A percentile compares a stretch with the other conserved stretches of the same genome.
phyloP scores from a whole-genome alignment of 768 basidiomycete species.

The Lactarius evosmus region DNA sequence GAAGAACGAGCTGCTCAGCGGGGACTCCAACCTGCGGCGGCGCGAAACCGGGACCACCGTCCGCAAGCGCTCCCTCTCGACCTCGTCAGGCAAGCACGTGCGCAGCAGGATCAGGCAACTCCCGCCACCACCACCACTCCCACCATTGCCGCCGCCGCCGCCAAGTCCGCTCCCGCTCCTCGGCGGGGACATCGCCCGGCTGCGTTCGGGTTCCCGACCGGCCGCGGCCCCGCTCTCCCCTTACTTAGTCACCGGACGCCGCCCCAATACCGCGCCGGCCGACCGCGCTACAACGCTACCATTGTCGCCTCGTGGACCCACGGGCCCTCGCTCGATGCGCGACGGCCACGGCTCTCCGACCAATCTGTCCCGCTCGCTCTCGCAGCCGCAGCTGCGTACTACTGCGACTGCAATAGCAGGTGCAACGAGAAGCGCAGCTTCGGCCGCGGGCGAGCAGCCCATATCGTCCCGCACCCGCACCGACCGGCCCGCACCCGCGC shows the following conservation, averaged over 20 bases:
- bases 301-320: not conserved
- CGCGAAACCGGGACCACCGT: not conserved
- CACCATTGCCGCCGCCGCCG: not conserved
- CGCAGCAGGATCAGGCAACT: not conserved
- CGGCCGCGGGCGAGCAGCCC: not conserved
- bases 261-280: constrained; percentile 9
- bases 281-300: not conserved
- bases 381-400: not conserved
- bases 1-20: not conserved
- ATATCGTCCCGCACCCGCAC: not conserved
- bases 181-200: not conserved
- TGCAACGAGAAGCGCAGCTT: not conserved
- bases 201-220: constrained; percentile 17
- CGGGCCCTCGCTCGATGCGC: not conserved
- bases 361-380: not conserved
- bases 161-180: not conserved
- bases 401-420: too few species aligned
- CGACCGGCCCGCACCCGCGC: not conserved
- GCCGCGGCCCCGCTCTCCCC: not conserved
- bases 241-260: not conserved
- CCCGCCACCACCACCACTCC: not conserved
- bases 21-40: not conserved
- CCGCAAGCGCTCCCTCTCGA: not conserved
- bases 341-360: not conserved
- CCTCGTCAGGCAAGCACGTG: not conserved